Percentiles rank a stretch among this genome's conserved stretches.
These are phyloP conservation scores for Thozetella sp. DNA, from an alignment of 495 filamentous ascomycete genomes.

Conservation along the genomic window DNA sequence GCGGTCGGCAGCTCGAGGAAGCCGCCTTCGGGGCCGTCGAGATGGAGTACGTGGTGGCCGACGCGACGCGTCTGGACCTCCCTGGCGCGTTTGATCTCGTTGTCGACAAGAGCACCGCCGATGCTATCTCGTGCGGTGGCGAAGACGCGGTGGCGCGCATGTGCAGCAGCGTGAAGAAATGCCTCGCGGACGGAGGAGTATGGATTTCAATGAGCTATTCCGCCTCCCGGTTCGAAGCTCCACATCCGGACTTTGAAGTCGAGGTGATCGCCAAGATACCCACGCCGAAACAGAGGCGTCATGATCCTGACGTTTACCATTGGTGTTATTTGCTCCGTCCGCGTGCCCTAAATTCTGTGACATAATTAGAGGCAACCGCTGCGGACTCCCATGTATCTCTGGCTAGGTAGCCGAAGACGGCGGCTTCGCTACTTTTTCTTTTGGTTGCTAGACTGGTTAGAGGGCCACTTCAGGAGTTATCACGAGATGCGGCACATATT, in stretches of 20 bases:
- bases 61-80: constrained; percentile 27
- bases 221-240: constrained; percentile 24
- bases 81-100: constrained; percentile 23
- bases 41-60: constrained; percentile 33
- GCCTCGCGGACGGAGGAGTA: constrained; percentile 23
- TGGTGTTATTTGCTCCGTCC: constrained; percentile 37
- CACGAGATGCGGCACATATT: no score
- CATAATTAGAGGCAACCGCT: no score
- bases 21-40: constrained; percentile 30
- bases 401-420: no score
- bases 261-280: constrained; percentile 30
- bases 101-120: constrained; percentile 42
- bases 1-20: constrained; percentile 28
- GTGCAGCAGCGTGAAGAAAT: constrained; percentile 19
- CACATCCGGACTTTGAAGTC: constrained; percentile 30
- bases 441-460: no score
- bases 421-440: no score
- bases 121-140: constrained; percentile 39
- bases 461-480: no score
- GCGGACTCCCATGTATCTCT: no score
- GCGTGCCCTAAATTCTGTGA: no score
- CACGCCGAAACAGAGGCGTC: constrained; percentile 25
- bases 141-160: constrained; percentile 24
- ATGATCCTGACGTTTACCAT: constrained; percentile 37
- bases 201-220: constrained; percentile 47